These are phyloP conservation scores for Carex scoparia DNA, from an alignment of 176 grass and related monocot species.

Conservation along the genomic window DNA sequence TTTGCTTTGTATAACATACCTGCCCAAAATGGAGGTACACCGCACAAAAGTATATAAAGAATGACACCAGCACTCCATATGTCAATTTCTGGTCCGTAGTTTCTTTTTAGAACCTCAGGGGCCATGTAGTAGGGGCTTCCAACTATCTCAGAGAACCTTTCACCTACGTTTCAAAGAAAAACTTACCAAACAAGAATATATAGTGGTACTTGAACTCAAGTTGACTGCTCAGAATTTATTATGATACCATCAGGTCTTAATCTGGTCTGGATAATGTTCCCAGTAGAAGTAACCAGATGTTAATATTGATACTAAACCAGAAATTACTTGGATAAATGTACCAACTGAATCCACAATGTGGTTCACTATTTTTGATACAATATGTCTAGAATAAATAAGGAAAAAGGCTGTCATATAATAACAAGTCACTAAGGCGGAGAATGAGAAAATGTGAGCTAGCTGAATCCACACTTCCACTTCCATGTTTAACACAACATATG, in stretches of 20 bases:
- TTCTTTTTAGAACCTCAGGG: conserved; percentile 93
- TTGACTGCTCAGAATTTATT: background rate
- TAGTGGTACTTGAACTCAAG: conserved; percentile 15
- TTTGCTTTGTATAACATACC: conserved; percentile 38
- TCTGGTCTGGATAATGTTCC: background rate
- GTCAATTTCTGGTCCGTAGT: conserved; percentile 97
- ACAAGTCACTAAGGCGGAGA: background rate
- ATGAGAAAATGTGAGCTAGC: background rate
- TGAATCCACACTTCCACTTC: background rate
- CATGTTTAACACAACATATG: background rate
- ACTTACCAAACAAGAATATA: conserved; percentile 17
- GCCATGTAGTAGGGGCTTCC: conserved; percentile 99
- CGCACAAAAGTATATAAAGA: conserved; percentile 92
- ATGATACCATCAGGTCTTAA: background rate
- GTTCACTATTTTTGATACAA: background rate
- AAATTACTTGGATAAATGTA: background rate
- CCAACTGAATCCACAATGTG: background rate
- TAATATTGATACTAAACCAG: background rate
- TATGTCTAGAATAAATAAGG: background rate
- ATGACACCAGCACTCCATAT: conserved; percentile 99
- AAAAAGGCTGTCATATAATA: conserved; percentile 1
- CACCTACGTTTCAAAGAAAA: conserved; percentile 43
- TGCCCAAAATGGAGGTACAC: conserved; percentile 99
- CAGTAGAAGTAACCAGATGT: background rate
- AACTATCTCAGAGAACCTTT: conserved; percentile 98